Conservation (phyloP, 1,284 basidiomycete species). For the Pascua guehoae region DNA sequence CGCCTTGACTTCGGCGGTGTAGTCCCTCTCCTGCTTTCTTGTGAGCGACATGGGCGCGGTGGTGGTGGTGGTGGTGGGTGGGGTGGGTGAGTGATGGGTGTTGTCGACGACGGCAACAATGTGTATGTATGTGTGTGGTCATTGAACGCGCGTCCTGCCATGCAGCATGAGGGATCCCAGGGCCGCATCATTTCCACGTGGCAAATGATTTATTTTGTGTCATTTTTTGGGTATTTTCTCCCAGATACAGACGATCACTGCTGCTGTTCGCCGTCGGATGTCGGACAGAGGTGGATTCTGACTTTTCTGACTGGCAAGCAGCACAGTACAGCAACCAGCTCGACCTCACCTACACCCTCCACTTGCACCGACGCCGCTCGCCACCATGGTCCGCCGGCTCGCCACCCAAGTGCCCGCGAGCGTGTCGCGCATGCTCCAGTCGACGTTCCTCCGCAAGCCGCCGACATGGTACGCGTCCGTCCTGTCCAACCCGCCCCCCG, state of each 20-base stretch:
- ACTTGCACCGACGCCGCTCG: constrained; percentile 1
- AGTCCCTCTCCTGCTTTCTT: constrained; percentile 58
- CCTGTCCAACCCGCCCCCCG: constrained; percentile 78
- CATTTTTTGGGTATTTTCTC: constrained; percentile 2
- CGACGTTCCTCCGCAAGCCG: constrained; percentile 62
- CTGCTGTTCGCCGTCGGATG: too few species aligned
- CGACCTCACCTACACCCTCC: neutral
- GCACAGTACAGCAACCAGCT: too few species aligned
- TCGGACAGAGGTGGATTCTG: constrained; percentile 7
- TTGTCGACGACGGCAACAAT: neutral
- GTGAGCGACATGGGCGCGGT: constrained; percentile 34
- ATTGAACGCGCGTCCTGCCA: constrained; percentile 12
- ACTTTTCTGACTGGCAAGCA: constrained; percentile 15
- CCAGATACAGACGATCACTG: too few species aligned
- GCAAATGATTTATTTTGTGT: constrained; percentile 1
- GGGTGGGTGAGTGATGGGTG: too few species aligned
- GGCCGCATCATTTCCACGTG: constrained; percentile 8
- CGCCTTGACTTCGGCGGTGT: constrained; percentile 53
- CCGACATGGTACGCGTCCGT: constrained; percentile 86
- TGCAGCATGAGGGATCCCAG: too few species aligned
- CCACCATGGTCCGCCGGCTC: constrained; percentile 75
- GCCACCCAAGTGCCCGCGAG: constrained; percentile 85
- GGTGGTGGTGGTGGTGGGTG: neutral
- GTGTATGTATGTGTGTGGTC: neutral
- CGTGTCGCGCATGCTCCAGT: constrained; percentile 75